Evolutionary conservation across 441 rosid genomes (phyloP), one percentile per base, ranked within the genome.

Genomic region (Erodium chrysanthum): DNA sequence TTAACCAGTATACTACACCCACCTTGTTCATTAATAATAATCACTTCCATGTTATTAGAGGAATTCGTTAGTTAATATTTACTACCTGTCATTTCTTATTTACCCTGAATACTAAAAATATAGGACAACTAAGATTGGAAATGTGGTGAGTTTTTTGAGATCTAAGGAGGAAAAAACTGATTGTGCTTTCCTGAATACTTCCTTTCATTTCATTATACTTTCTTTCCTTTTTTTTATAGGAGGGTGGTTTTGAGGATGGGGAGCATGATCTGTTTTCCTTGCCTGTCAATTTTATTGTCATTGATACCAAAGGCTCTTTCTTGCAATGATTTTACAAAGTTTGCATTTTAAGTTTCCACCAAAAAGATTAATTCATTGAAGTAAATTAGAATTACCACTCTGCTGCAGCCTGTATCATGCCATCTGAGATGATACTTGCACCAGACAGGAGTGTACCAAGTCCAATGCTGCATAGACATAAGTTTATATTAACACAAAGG

Each of bases 381-480:
- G 40, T 31, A 69, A 37, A 64, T 67, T 64, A 35, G 40, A 71
- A 54, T 61, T 83, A 94, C 99, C 97, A 86, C 81, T 91, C 97
- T 15, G 97, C 89, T 73, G 99, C 97, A 23, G 96, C 99, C 82
- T 91, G 99, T 74, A 94, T 92, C 99, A 94, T 94, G 77, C 99
- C 97, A 68, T 91, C 96, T n/a, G 99, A 86, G 58, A 94, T 70
- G 27, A 87, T 83, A 77, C 92, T 87, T 46, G 97, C 80, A 70
- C 99, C 97, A 58, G 97, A 88, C 56, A 91, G 87, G 70, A 94
- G 97, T 74, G 95, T 88, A 40, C 99, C 99, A 64, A 94, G 97
- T 68, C 99, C 99, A 75, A 94, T 84, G 66, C 97, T 94, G 87
- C 73, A 88, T 9, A 65, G 46, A 40, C 67, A 73, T 11, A 37